Base-by-base conservation (phyloP, 441 rosid species). In the Cnidoscolus chayamansa region DNA sequence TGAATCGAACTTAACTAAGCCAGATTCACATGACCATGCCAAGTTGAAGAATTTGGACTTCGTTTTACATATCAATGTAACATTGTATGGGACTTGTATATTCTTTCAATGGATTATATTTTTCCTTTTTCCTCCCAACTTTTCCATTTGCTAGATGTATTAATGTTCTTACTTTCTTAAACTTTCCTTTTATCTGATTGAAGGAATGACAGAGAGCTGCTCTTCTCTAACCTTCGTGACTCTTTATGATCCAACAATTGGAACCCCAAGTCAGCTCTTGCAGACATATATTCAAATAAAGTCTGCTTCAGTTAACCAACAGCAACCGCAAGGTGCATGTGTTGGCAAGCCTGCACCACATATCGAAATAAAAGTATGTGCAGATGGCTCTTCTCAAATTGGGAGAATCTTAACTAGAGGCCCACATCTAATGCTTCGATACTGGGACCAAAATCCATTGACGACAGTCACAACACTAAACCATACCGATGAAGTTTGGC, bases 281-380 rank as follows among this genome's bases (percentile, higher is more conserved):
- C 84, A 56, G 71, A 40, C 48, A 53, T 78, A 37, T 53, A 67
- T 62, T 48, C 20, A 57, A 72, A 35, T 63, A 66, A 62, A 68
- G 51, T 60, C 50, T 73, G 54, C 47, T 61, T 45, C 70, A 2
- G 48, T 55, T 65, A 71, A 72, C 64, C 75, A 50, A 58, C 82
- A 72, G 37, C 84, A 79, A 58, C 82, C 74, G 37, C 84, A 79
- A 76, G 98, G 98, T 47, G 85, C 78, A 48, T 89, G 90, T 77
- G 90, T 94, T n/a, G 97, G 97, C 74, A 90, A 81, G 80, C 94
- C 98, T 55, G 90, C 97, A 3, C 93, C 92, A 16, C 97, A 94
- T 80, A 83, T 92, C 11, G 97, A 90, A 63, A 54, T 94, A 70
- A 84, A 77, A 82, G 81, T 89, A 74, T 45, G 70, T 9, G 58